Percentiles rank a stretch among this genome's conserved stretches.
phyloP scores from a whole-genome alignment of 2,329 filamentous ascomycete species.

The Ceratocystis destructans region DNA sequence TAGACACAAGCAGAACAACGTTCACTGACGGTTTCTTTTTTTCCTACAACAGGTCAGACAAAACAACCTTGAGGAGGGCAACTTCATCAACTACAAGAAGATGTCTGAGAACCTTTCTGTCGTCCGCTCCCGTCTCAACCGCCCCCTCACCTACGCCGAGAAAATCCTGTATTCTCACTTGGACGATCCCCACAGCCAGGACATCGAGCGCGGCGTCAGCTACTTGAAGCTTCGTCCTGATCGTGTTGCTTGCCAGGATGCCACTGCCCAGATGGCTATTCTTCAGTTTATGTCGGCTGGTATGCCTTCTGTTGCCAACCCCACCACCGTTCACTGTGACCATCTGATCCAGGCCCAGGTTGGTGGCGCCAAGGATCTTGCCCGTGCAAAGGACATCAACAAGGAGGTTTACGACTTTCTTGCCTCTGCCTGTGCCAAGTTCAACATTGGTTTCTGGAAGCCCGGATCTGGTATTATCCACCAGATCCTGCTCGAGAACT shows the following conservation, averaged over 20 bases:
- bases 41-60: conserved; percentile 53
- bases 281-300: conserved; percentile 99
- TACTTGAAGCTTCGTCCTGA: conserved; percentile 96
- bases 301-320: conserved; percentile 89
- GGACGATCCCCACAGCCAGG: conserved; percentile 90
- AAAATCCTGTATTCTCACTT: conserved; percentile 99
- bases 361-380: conserved; percentile 87
- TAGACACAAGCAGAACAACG: background rate
- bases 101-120: conserved; percentile 95
- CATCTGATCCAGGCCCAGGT: conserved; percentile 97
- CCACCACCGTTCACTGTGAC: conserved; percentile 93
- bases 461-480: conserved; percentile 98
- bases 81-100: conserved; percentile 99
- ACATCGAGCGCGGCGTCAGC: conserved; percentile 87
- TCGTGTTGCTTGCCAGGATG: conserved; percentile 97
- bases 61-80: conserved; percentile 89
- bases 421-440: conserved; percentile 86
- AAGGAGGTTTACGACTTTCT: conserved; percentile 99
- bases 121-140: conserved; percentile 78
- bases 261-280: conserved; percentile 98
- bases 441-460: conserved; percentile 99
- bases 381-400: conserved; percentile 82
- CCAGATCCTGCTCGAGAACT: conserved; percentile 97
- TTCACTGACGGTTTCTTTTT: background rate
- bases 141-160: conserved; percentile 87